These are phyloP conservation scores for Lentinus tigrinus DNA, from an alignment of 768 basidiomycete genomes.

Conservation along the genomic window DNA sequence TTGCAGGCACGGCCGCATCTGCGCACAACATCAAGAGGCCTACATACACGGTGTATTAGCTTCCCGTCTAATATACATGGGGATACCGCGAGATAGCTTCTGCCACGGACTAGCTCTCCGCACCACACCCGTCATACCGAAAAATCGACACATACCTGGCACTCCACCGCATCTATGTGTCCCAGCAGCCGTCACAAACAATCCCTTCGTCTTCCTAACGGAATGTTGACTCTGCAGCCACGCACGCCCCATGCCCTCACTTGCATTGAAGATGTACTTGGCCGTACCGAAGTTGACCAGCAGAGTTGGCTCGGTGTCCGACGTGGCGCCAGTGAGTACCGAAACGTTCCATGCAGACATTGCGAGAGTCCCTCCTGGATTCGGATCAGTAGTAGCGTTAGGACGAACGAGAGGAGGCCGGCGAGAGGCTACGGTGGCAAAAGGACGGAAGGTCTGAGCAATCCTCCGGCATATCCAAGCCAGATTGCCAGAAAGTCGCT, in stretches of 20 bases:
- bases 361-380: neutral
- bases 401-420: neutral
- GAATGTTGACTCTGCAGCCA: constrained; percentile 66
- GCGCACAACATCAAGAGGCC: constrained; percentile 81
- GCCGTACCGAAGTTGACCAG: constrained; percentile 72
- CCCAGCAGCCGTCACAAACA: constrained; percentile 72
- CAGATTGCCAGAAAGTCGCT: neutral
- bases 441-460: neutral
- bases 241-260: constrained; percentile 76
- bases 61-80: neutral
- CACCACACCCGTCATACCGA: neutral
- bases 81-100: neutral
- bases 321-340: constrained; percentile 55
- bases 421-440: neutral
- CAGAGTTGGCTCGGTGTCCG: constrained; percentile 82
- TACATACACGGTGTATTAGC: constrained; percentile 29
- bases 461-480: constrained; percentile 14
- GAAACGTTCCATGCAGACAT: constrained; percentile 52
- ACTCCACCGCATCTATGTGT: constrained; percentile 69
- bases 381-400: too few species aligned
- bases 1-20: constrained; percentile 57
- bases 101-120: neutral
- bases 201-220: constrained; percentile 62
- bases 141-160: constrained; percentile 51
- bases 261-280: constrained; percentile 87